These are phyloP conservation scores for Penicillium sp. DNA, from an alignment of 2,329 filamentous ascomycete species.

Conservation along the genomic window DNA sequence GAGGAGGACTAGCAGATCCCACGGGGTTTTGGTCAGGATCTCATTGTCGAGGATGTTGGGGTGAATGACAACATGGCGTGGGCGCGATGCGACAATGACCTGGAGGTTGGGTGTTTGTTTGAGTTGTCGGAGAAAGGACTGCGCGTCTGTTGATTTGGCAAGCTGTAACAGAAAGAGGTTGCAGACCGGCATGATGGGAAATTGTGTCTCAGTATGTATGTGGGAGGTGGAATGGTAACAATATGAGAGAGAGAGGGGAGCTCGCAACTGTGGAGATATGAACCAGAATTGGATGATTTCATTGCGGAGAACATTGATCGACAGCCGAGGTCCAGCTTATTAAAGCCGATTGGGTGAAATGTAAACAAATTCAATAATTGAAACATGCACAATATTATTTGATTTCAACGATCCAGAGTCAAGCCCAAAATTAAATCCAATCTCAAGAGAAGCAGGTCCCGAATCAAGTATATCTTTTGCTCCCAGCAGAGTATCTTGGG, in stretches of 20 bases:
- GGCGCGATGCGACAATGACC: conserved; percentile 36
- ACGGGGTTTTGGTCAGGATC: conserved; percentile 27
- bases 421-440: neutral
- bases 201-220: neutral
- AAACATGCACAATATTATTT: conserved; percentile 4
- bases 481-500: neutral
- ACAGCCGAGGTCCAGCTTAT: conserved; percentile 7
- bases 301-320: conserved; percentile 2
- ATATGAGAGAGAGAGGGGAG: neutral
- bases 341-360: neutral
- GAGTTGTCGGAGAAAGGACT: conserved; percentile 29
- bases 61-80: conserved; percentile 36
- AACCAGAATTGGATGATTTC: neutral
- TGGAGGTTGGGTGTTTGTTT: conserved; percentile 21
- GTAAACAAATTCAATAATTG: neutral
- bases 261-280: neutral
- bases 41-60: conserved; percentile 32
- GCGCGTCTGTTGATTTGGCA: conserved; percentile 18
- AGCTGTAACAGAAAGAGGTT: conserved; percentile 38
- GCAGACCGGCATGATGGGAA: conserved; percentile 33
- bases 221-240: neutral
- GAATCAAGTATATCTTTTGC: neutral
- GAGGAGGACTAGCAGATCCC: conserved; percentile 41
- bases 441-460: neutral
- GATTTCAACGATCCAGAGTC: conserved; percentile 6